These are phyloP conservation scores for Coniochaeta pulveracea DNA, from an alignment of 2,329 filamentous ascomycete species.

Conservation along the genomic window DNA sequence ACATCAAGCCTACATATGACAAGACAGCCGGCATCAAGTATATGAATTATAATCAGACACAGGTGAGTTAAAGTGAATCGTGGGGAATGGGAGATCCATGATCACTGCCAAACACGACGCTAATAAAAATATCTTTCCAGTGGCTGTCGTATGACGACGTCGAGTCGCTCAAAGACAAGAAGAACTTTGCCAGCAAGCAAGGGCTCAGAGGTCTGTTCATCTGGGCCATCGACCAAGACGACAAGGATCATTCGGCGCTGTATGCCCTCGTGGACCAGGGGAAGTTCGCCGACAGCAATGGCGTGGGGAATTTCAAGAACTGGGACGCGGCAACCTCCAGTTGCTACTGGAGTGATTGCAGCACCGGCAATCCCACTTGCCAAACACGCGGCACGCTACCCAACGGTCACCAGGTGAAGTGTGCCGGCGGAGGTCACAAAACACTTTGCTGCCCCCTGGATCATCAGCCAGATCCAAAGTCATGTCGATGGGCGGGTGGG, in stretches of 20 bases:
- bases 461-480: too few relatives aligned
- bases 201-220: constrained; percentile 1
- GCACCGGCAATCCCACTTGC: too few relatives aligned
- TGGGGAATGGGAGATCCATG: too few relatives aligned
- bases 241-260: constrained; percentile 2
- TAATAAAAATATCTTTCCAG: too few relatives aligned
- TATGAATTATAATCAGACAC: neutral
- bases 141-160: constrained; percentile 1
- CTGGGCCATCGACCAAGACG: constrained; percentile 3
- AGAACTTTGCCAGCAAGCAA: constrained; percentile 1
- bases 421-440: too few relatives aligned
- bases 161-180: constrained; percentile 2
- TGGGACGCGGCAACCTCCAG: neutral
- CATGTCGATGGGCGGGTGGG: too few relatives aligned
- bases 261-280: neutral
- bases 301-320: neutral
- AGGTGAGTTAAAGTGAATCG: too few relatives aligned
- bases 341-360: too few relatives aligned
- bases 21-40: constrained; percentile 3
- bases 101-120: too few relatives aligned
- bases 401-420: too few relatives aligned
- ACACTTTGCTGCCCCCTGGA: too few relatives aligned
- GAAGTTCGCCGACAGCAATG: neutral
- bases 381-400: too few relatives aligned
- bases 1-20: neutral